Conservation (phyloP, 2,329 filamentous ascomycete species). For the Magnaporthiopsis incrustans region DNA sequence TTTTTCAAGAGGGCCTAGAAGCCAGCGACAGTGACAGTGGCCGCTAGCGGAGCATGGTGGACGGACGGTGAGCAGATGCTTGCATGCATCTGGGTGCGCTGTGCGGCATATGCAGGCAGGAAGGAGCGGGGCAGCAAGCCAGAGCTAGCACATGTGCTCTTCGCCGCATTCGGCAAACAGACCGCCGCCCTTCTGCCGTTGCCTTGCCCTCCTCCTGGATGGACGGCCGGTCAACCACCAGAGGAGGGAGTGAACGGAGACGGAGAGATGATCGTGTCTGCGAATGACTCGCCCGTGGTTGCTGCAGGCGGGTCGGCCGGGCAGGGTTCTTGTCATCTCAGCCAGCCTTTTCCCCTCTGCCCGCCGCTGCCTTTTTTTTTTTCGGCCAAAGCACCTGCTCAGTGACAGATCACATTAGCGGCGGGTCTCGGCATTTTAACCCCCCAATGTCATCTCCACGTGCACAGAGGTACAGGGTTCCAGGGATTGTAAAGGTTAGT, state of each 20-base stretch:
- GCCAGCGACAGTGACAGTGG: neutral
- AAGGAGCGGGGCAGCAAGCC: neutral
- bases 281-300: neutral
- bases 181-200: neutral
- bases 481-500: too few relatives aligned
- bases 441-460: too few relatives aligned
- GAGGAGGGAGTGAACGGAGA: neutral
- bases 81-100: too few relatives aligned
- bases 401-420: too few relatives aligned
- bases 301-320: neutral
- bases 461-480: too few relatives aligned
- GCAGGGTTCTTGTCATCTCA: neutral
- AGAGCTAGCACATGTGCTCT: neutral
- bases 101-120: too few relatives aligned
- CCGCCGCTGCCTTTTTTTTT: neutral
- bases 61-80: neutral
- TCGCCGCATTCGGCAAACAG: neutral
- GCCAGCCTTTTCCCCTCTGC: neutral
- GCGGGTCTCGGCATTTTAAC: too few relatives aligned
- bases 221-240: neutral
- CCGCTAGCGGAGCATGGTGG: too few relatives aligned
- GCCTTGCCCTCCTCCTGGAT: neutral
- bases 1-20: neutral
- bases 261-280: neutral
- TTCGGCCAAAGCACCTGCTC: neutral